Evolutionary conservation across 2,329 filamentous ascomycete genomes (phyloP).

Genomic region (Exophiala sp.): DNA sequence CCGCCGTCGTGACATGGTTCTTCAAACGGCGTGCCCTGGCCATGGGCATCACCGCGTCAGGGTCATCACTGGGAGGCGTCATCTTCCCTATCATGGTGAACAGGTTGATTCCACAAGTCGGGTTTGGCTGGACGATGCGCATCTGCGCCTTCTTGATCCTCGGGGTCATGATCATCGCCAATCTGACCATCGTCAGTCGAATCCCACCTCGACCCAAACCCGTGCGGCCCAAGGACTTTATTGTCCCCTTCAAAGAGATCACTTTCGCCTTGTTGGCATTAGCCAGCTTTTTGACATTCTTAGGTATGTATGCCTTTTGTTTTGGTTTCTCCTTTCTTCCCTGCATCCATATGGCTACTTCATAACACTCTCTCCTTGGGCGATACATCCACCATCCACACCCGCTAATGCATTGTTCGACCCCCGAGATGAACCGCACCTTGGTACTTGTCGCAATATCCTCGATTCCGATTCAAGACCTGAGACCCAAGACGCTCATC

Average conservation of each 20-base stretch:
- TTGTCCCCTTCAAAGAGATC: slow-evolving; percentile 28
- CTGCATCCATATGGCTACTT: too few relatives aligned
- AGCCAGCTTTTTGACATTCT: slow-evolving; percentile 42
- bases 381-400: too few relatives aligned
- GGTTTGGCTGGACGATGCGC: slow-evolving; percentile 55
- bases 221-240: slow-evolving; percentile 32
- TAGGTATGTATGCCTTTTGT: slow-evolving; percentile 29
- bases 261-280: slow-evolving; percentile 27
- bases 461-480: too few relatives aligned
- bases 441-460: too few relatives aligned
- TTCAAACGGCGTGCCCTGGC: slow-evolving; percentile 47
- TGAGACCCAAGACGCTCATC: too few relatives aligned
- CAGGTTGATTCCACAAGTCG: slow-evolving; percentile 48
- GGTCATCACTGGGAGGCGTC: slow-evolving; percentile 53
- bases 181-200: slow-evolving; percentile 49
- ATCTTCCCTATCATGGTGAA: slow-evolving; percentile 58
- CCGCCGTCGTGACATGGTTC: slow-evolving; percentile 33
- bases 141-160: slow-evolving; percentile 58
- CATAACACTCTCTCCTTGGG: too few relatives aligned
- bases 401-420: too few relatives aligned
- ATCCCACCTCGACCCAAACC: slow-evolving; percentile 38
- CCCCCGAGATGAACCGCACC: too few relatives aligned
- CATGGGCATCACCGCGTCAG: slow-evolving; percentile 50
- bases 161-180: slow-evolving; percentile 49
- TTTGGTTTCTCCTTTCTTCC: slow-evolving; percentile 21